Percentiles rank a stretch among this genome's conserved stretches.
Evolutionary conservation across 2,329 filamentous ascomycete species (phyloP).

Genomic region (Colletotrichum truncatum): DNA sequence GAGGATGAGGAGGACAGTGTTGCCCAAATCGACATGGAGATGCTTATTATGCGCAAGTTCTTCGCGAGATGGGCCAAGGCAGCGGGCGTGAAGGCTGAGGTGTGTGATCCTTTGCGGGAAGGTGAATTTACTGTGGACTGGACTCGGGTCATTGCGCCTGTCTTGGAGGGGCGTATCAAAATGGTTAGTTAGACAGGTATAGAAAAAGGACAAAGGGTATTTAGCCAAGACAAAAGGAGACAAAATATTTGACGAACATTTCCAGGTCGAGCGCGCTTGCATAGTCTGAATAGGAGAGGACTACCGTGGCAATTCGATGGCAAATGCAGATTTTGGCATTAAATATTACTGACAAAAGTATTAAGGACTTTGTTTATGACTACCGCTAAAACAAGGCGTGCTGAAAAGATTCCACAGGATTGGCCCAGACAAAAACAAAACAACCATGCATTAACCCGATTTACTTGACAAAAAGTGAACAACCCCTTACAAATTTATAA

Average conservation of each 20-base stretch:
- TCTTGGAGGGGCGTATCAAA: constrained; percentile 78
- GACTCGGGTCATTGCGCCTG: constrained; percentile 83
- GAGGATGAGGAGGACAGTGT: constrained; percentile 49
- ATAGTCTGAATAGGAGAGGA: too few species aligned
- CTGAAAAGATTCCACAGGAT: too few species aligned
- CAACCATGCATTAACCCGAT: too few species aligned
- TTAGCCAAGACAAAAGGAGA: neutral
- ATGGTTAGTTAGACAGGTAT: constrained; percentile 44
- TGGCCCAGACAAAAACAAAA: too few species aligned
- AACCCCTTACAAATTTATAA: too few species aligned
- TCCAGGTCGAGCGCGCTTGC: too few species aligned
- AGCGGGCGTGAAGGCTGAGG: constrained; percentile 66
- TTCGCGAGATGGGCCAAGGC: constrained; percentile 78
- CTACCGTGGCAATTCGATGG: too few species aligned
- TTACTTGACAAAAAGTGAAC: too few species aligned
- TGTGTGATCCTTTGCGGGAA: constrained; percentile 65
- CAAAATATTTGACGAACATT: neutral
- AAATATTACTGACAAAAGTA: too few species aligned
- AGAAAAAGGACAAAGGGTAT: neutral
- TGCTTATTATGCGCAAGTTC: constrained; percentile 73
- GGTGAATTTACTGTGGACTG: constrained; percentile 73
- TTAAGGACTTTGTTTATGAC: too few species aligned
- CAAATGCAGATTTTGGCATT: too few species aligned
- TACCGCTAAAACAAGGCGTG: too few species aligned
- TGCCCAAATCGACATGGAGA: constrained; percentile 59